Evolutionary conservation across 345 rosid genomes (phyloP).

Genomic region (Syzygium jambos): DNA sequence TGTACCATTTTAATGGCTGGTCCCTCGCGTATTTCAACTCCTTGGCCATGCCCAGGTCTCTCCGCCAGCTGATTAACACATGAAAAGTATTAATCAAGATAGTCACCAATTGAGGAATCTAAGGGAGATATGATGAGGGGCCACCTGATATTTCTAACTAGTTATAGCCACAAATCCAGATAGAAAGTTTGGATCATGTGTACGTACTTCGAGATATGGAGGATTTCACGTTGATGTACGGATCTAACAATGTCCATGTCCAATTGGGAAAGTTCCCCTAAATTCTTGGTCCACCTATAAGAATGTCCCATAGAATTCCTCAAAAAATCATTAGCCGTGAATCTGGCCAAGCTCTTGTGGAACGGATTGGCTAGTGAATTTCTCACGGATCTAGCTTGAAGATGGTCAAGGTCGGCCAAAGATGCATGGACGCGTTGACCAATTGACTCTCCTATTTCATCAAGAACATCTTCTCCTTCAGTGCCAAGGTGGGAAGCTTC

Average conservation of each 20-base stretch:
- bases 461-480: constrained; percentile 41
- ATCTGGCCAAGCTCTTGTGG: constrained; percentile 4
- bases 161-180: not conserved
- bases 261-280: not conserved
- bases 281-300: not conserved
- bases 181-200: not conserved
- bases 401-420: not conserved
- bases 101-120: not conserved
- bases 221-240: not conserved
- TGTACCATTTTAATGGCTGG: constrained; percentile 9
- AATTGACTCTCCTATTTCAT: constrained; percentile 17
- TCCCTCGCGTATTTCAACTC: constrained; percentile 3
- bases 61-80: constrained; percentile 1
- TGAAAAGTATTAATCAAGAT: not conserved
- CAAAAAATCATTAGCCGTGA: not conserved
- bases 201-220: not conserved
- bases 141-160: not conserved
- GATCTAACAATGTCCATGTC: not conserved
- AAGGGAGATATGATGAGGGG: not conserved
- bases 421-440: not conserved
- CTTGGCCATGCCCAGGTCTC: constrained; percentile 1
- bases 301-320: not conserved
- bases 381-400: not conserved
- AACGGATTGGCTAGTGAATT: not conserved
- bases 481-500: constrained; percentile 49